These are phyloP conservation scores for Cryphonectria radicalis DNA, from an alignment of 2,329 filamentous ascomycete genomes.

Conservation along the genomic window DNA sequence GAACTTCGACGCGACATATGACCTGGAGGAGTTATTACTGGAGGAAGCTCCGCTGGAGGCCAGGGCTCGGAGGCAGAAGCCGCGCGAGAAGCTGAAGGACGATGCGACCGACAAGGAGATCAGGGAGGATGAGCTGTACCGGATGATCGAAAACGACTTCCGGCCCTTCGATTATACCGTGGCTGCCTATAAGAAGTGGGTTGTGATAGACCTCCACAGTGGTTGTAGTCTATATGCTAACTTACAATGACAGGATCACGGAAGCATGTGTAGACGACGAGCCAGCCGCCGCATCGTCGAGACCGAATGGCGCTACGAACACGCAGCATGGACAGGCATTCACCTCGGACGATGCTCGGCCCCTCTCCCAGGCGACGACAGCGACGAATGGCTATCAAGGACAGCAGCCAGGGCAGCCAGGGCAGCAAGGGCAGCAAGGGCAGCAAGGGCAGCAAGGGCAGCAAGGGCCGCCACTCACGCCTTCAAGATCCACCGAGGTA, in stretches of 20 bases:
- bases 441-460: conserved; percentile 28
- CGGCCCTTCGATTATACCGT: conserved; percentile 93
- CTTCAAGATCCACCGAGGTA: conserved; percentile 18
- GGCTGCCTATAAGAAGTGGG: conserved; percentile 76
- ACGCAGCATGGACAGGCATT: conserved; percentile 48
- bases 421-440: conserved; percentile 30
- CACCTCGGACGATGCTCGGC: conserved; percentile 55
- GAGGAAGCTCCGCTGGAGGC: conserved; percentile 96
- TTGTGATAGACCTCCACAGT: conserved; percentile 3
- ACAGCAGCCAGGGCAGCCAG: conserved; percentile 30
- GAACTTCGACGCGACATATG: conserved; percentile 98
- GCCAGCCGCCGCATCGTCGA: conserved; percentile 17
- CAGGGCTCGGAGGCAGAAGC: conserved; percentile 89
- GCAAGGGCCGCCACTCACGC: conserved; percentile 27
- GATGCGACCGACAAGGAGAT: conserved; percentile 96
- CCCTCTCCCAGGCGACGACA: conserved; percentile 39
- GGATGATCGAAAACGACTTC: conserved; percentile 92
- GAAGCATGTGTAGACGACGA: conserved; percentile 26
- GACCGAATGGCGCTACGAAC: conserved; percentile 20
- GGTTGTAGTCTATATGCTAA: conserved; percentile 15
- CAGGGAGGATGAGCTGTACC: conserved; percentile 89
- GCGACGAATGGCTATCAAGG: conserved; percentile 33
- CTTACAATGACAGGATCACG: conserved; percentile 34
- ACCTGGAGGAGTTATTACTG: conserved; percentile 88
- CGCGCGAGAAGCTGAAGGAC: conserved; percentile 86